Conservation (phyloP, 2,329 filamentous ascomycete species). For the Clonostachys byssicola region DNA sequence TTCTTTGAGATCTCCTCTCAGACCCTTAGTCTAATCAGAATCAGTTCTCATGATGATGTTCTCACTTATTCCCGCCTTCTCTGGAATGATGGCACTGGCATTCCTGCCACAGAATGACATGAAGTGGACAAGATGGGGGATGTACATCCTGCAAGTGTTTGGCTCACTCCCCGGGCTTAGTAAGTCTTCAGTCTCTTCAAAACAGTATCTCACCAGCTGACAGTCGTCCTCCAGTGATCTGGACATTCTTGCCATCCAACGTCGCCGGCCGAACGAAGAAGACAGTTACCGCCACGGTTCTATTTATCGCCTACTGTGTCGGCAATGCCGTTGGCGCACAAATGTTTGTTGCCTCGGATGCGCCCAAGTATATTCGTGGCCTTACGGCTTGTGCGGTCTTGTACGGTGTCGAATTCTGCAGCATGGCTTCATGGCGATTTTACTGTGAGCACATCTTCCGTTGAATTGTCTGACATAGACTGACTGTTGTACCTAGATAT, state of each 20-base stretch:
- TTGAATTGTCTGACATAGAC: slow-evolving; percentile 7
- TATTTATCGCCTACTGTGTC: slow-evolving; percentile 14
- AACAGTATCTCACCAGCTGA: not conserved
- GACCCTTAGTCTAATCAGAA: no score
- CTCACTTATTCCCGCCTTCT: no score
- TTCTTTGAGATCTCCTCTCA: no score
- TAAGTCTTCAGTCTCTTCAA: no score
- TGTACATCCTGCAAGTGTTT: no score
- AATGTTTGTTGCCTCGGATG: slow-evolving; percentile 13
- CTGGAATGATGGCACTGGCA: no score
- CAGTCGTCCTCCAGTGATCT: slow-evolving; percentile 14
- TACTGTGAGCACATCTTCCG: slow-evolving; percentile 1
- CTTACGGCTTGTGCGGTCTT: slow-evolving; percentile 13
- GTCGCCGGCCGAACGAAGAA: slow-evolving; percentile 33
- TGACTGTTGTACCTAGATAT: slow-evolving; percentile 9
- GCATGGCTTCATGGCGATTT: slow-evolving; percentile 14
- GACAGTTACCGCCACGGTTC: slow-evolving; percentile 12
- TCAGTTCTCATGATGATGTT: no score
- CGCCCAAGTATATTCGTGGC: slow-evolving; percentile 11
- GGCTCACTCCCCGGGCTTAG: no score
- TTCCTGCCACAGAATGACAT: no score
- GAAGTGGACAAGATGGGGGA: no score
- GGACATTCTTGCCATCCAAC: slow-evolving; percentile 24
- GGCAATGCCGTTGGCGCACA: slow-evolving; percentile 13
- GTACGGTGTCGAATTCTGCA: slow-evolving; percentile 15